Percentiles rank a stretch among this genome's conserved stretches.
phyloP scores from a whole-genome alignment of 2,329 filamentous ascomycete genomes.

The Penicillium olsonii region DNA sequence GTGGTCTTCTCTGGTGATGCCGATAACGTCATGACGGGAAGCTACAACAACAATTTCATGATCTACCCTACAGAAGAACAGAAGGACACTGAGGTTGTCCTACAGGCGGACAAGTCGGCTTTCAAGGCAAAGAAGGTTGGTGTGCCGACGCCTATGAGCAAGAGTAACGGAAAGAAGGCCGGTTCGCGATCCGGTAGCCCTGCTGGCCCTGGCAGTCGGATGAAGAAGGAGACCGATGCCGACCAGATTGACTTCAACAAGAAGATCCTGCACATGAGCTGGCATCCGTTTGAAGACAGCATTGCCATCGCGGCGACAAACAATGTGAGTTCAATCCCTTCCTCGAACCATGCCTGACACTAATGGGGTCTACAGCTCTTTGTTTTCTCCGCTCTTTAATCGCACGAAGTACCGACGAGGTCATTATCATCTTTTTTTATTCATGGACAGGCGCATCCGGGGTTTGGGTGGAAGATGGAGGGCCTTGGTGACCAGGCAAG shows the following conservation, averaged over 20 bases:
- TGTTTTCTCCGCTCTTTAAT: constrained; percentile 73
- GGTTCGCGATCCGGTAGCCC: constrained; percentile 87
- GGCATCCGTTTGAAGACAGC: constrained; percentile 99
- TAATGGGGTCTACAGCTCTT: constrained; percentile 59
- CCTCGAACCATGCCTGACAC: neutral
- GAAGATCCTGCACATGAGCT: constrained; percentile 99
- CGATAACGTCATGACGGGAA: constrained; percentile 99
- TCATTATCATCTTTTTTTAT: constrained; percentile 19
- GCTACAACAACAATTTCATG: constrained; percentile 99
- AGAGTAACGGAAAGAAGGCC: constrained; percentile 76
- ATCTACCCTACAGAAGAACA: constrained; percentile 96
- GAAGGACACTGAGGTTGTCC: constrained; percentile 93
- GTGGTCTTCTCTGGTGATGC: constrained; percentile 98
- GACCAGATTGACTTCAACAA: constrained; percentile 99
- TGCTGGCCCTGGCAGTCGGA: constrained; percentile 82
- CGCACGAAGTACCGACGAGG: constrained; percentile 14
- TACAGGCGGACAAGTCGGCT: constrained; percentile 97
- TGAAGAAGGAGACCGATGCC: constrained; percentile 98
- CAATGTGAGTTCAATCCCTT: constrained; percentile 70
- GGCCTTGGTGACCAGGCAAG: constrained; percentile 17
- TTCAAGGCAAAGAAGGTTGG: constrained; percentile 99
- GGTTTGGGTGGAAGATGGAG: constrained; percentile 21
- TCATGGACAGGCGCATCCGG: constrained; percentile 27
- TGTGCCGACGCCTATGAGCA: constrained; percentile 95
- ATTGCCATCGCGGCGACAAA: constrained; percentile 99